These are phyloP conservation scores for Handroanthus guayacan DNA, from an alignment of 257 asterid species.

Conservation along the genomic window DNA sequence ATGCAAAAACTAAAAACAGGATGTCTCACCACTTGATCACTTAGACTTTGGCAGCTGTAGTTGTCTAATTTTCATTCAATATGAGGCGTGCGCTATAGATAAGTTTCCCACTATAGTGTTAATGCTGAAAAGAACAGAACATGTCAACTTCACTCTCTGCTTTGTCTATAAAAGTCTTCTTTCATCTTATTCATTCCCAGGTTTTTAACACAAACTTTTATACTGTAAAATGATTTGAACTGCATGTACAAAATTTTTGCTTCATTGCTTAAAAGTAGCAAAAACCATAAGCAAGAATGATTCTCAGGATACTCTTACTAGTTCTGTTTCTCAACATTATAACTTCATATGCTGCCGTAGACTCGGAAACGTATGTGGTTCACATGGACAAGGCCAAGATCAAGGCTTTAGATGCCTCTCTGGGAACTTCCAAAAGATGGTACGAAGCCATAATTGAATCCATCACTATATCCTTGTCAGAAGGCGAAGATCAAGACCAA, in stretches of 20 bases:
- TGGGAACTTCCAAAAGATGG: slow-evolving; percentile 57
- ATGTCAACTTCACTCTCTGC: slow-evolving; percentile 7
- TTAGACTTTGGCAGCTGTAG: slow-evolving; percentile 22
- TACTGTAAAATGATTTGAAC: too few species aligned
- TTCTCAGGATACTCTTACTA: slow-evolving; percentile 35
- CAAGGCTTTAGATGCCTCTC: slow-evolving; percentile 47
- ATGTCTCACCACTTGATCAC: background rate
- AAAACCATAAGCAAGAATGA: slow-evolving; percentile 36
- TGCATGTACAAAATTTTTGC: too few species aligned
- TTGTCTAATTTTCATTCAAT: slow-evolving; percentile 22
- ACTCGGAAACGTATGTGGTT: slow-evolving; percentile 55
- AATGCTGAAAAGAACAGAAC: background rate
- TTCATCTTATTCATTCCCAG: too few species aligned
- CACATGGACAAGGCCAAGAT: slow-evolving; percentile 67
- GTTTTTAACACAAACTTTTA: too few species aligned
- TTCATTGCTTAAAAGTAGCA: too few species aligned
- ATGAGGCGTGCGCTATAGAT: slow-evolving; percentile 33
- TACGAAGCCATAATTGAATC: slow-evolving; percentile 59
- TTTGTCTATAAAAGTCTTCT: slow-evolving; percentile 33
- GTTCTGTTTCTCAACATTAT: slow-evolving; percentile 39
- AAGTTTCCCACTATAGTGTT: slow-evolving; percentile 25
- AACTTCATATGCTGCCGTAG: slow-evolving; percentile 39
- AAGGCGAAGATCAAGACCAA: slow-evolving; percentile 29
- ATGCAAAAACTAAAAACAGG: slow-evolving; percentile 3
- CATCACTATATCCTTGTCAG: slow-evolving; percentile 38